Percentiles rank a stretch among this genome's conserved stretches.
These are phyloP conservation scores for Fraxinus angustifolia DNA, from an alignment of 305 asterid genomes.

Conservation along the genomic window DNA sequence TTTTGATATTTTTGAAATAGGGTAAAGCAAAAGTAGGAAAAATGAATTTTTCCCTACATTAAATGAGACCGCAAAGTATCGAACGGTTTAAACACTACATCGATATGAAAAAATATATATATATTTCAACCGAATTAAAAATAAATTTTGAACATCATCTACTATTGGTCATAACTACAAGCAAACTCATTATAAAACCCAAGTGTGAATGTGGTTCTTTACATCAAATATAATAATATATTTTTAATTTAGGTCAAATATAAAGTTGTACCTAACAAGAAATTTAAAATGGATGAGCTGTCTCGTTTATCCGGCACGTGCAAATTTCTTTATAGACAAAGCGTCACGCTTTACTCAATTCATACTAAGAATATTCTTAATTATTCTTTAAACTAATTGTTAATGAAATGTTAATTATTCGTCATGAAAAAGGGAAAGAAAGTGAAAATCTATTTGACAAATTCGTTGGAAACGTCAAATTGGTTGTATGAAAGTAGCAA, in stretches of 20 bases:
- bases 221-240: neutral
- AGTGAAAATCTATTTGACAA: neutral
- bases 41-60: no score
- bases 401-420: neutral
- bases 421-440: neutral
- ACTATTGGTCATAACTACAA: neutral
- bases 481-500: no score
- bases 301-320: neutral
- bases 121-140: neutral
- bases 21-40: no score
- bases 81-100: neutral
- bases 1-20: no score
- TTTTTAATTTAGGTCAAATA: conserved; percentile 2
- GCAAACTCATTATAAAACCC: neutral
- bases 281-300: neutral
- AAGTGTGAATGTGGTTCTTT: neutral
- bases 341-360: neutral
- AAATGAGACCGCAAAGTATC: neutral
- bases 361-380: neutral
- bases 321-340: neutral
- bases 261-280: neutral
- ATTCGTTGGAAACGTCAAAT: neutral
- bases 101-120: no score
- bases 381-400: neutral
- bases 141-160: neutral